phyloP scores from a whole-genome alignment of 2,329 filamentous ascomycete genomes.

The Dactylellina parvicollis region DNA sequence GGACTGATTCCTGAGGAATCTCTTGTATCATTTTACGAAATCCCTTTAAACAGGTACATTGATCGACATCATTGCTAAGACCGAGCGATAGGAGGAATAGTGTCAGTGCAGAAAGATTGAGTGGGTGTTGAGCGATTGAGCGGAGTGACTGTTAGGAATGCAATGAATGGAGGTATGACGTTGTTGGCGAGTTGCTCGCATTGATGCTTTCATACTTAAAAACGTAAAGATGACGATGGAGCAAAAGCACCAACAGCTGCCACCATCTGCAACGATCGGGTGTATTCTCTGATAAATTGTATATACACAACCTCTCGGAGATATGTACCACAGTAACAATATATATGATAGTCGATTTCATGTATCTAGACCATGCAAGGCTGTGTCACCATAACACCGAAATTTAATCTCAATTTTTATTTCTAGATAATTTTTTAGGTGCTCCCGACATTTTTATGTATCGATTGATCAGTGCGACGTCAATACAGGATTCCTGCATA shows the following conservation, averaged over 20 bases:
- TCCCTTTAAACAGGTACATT: background rate
- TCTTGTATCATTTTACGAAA: constrained; percentile 31
- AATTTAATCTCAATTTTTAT: too few species aligned
- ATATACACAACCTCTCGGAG: too few species aligned
- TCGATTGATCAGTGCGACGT: too few species aligned
- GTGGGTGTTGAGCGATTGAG: background rate
- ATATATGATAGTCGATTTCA: too few species aligned
- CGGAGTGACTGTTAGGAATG: background rate
- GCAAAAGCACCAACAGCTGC: too few species aligned
- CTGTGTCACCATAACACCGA: too few species aligned
- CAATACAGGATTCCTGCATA: background rate
- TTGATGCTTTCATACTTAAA: background rate
- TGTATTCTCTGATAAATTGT: too few species aligned
- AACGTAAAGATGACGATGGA: background rate
- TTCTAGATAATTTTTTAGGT: too few species aligned
- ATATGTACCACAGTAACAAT: too few species aligned
- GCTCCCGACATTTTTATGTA: too few species aligned
- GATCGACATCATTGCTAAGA: background rate
- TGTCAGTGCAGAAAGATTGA: background rate
- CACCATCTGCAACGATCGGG: too few species aligned
- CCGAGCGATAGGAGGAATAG: background rate
- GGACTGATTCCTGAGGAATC: constrained; percentile 53
- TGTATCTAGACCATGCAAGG: too few species aligned
- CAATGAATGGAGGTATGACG: constrained; percentile 1
- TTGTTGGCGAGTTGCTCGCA: background rate